Evolutionary conservation across 192 early-diverging fungal genomes (phyloP).

Genomic region (Backusella mclennaniae): DNA sequence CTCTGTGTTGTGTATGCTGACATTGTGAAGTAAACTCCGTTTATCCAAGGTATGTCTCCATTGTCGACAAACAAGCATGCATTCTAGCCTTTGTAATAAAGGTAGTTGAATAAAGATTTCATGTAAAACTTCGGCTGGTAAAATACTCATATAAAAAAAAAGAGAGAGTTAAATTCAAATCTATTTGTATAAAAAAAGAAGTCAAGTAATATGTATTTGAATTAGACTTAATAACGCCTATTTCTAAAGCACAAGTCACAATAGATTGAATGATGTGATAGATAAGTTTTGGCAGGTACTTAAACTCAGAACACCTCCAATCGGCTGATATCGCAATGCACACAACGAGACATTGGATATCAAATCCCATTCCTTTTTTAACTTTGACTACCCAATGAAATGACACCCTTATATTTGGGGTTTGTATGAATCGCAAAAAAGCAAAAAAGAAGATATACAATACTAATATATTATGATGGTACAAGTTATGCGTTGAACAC

Average conservation of each 20-base stretch:
- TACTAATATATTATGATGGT: background rate
- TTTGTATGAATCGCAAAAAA: background rate
- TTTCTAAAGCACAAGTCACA: background rate
- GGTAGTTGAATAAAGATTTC: background rate
- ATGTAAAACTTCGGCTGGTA: background rate
- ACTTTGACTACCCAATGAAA: background rate
- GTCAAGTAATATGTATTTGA: too few relatives aligned
- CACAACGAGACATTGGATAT: background rate
- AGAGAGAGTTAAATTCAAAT: background rate
- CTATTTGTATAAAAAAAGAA: too few relatives aligned
- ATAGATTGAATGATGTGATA: too few relatives aligned
- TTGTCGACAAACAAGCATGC: background rate
- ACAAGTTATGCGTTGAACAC: background rate
- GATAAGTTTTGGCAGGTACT: too few relatives aligned
- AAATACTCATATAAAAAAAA: background rate
- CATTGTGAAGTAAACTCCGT: background rate
- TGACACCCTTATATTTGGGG: background rate
- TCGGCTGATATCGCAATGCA: background rate
- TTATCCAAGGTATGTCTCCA: background rate
- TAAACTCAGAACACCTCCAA: too few relatives aligned
- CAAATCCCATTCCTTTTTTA: background rate
- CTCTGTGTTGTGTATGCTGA: background rate
- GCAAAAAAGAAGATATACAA: background rate
- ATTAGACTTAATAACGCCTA: background rate
- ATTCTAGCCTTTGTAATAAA: background rate